Evolutionary conservation across 1,139 yeast genomes (phyloP).

Genomic region (Blastobotrys petasosporus): DNA sequence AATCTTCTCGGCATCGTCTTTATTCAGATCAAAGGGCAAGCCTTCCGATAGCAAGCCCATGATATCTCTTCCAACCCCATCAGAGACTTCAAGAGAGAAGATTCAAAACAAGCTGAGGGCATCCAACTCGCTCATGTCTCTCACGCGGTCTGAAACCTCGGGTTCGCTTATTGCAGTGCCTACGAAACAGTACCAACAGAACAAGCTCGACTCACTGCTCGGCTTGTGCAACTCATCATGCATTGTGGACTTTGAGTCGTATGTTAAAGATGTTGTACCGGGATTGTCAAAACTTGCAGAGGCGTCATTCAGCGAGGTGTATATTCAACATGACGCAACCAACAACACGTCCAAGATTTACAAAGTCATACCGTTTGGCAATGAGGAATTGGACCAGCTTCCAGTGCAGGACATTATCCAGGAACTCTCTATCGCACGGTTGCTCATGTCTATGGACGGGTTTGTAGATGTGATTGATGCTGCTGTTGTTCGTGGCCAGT

Average conservation of each 20-base stretch:
- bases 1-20: slow-evolving; percentile 10
- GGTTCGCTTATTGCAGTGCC: slow-evolving; percentile 31
- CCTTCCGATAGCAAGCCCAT: slow-evolving; percentile 26
- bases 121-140: slow-evolving; percentile 46
- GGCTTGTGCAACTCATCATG: slow-evolving; percentile 33
- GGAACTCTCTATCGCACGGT: slow-evolving; percentile 42
- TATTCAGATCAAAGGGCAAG: slow-evolving; percentile 7
- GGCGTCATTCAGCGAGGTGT: slow-evolving; percentile 45
- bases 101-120: slow-evolving; percentile 47
- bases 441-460: slow-evolving; percentile 37
- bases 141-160: slow-evolving; percentile 27
- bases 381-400: slow-evolving; percentile 39
- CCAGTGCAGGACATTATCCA: slow-evolving; percentile 41
- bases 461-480: slow-evolving; percentile 40
- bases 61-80: slow-evolving; percentile 57
- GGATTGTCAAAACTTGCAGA: slow-evolving; percentile 39
- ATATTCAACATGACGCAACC: slow-evolving; percentile 21
- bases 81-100: slow-evolving; percentile 49
- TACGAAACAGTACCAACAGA: slow-evolving; percentile 26
- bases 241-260: slow-evolving; percentile 30
- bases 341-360: slow-evolving; percentile 30
- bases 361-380: slow-evolving; percentile 49
- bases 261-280: slow-evolving; percentile 23
- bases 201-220: slow-evolving; percentile 34
- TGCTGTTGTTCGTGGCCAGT: slow-evolving; percentile 43